phyloP scores from a whole-genome alignment of 1,284 basidiomycete genomes.

The Heterobasidion occidentale region DNA sequence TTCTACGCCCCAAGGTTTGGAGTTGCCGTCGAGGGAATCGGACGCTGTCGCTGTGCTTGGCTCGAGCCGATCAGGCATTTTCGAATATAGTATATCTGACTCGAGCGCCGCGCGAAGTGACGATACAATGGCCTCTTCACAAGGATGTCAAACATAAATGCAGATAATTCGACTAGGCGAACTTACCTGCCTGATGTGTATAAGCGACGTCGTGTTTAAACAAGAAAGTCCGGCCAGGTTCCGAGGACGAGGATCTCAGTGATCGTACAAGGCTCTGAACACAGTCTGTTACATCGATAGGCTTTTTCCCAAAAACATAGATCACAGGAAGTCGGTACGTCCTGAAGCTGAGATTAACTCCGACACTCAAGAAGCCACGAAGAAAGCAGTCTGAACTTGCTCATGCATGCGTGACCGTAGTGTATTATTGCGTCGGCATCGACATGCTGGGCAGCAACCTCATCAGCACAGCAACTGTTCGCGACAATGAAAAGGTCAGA shows the following conservation, averaged over 20 bases:
- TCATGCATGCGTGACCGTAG: slow-evolving; percentile 96
- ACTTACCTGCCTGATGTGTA: slow-evolving; percentile 58
- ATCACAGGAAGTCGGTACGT: slow-evolving; percentile 77
- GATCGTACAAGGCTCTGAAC: slow-evolving; percentile 32
- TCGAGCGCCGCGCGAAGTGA: slow-evolving; percentile 1
- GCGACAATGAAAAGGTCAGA: slow-evolving; percentile 3
- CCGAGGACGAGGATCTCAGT: slow-evolving; percentile 15
- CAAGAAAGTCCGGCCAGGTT: slow-evolving; percentile 24
- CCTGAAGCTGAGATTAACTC: slow-evolving; percentile 25
- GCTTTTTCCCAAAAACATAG: slow-evolving; percentile 77
- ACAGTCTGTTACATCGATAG: slow-evolving; percentile 45
- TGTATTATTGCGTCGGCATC: slow-evolving; percentile 91
- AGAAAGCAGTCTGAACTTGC: slow-evolving; percentile 44
- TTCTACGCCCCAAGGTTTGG: too few relatives aligned
- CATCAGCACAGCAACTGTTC: slow-evolving; percentile 90
- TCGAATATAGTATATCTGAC: slow-evolving; percentile 4
- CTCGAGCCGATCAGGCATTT: slow-evolving; percentile 5
- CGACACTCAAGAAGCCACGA: slow-evolving; percentile 4
- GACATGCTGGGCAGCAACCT: slow-evolving; percentile 92
- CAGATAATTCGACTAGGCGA: too few relatives aligned
- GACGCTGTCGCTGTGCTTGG: not conserved
- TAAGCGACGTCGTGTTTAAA: slow-evolving; percentile 81
- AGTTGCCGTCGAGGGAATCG: not conserved
- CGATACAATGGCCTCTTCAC: slow-evolving; percentile 4
- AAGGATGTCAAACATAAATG: not conserved